Base-by-base conservation (phyloP, 169 alveolate genomes). In the Plasmodium knowlesi region DNA sequence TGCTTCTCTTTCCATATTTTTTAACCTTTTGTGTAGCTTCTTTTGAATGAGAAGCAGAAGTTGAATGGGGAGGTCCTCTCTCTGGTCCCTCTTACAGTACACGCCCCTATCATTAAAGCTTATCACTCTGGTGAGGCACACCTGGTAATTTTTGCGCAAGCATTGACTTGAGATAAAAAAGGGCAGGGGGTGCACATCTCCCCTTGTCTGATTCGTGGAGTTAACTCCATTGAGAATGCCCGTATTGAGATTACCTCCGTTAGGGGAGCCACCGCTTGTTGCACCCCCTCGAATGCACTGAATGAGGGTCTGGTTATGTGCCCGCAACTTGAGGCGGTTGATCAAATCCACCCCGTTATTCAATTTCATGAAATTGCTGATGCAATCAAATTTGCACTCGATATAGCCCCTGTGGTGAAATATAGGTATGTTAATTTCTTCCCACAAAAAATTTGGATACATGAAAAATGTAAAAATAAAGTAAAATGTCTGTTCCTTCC, bases 391-490 rank as follows among this genome's bases (percentile, higher is more conserved):
- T 6, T 39, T 83, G 46, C 92, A 83, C 34, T 83, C 92, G 25
- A 83, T 71, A 22, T 83, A 83, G 19, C 92, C 92, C 71, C 25
- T 70, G 1, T 83, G 83, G 74, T 83, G 92, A 70, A 83, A 83
- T 67, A 83, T 83, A 10, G 92, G 92, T 10, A 83, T 83, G 16
- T 83, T 83, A 0, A 83, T 37, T 83, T 83, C 92, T 70, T 83
- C 92, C 92, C 92, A 83, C 16, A 83, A 70, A 70, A 83, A 83
- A 39, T 83, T 67, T 9, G 92, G 92, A 19, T 83, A 54, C 92
- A 83, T 83, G 50, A 39, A 83, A 41, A 83, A 83, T 3, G 92
- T 83, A 30, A 83, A 83, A 30, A 83, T 83, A 70, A 83, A 83
- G 28, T 83, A 83, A 70, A 83, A 83, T 3, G 92, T 83, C 30